phyloP scores from a whole-genome alignment of 306 rosid genomes.

The Oxytropis ochrocephala region DNA sequence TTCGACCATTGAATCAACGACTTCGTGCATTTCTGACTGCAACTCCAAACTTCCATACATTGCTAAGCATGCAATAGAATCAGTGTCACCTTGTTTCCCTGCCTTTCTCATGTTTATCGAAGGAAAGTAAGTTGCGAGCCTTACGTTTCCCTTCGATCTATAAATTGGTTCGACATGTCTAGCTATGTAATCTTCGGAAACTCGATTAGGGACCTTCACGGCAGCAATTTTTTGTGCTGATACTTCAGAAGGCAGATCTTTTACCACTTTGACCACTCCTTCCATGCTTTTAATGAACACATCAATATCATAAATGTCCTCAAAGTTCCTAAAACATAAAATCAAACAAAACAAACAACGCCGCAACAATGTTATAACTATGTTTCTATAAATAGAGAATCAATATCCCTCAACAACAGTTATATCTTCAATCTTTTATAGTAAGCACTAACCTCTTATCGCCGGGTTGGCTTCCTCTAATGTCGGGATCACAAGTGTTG shows the following conservation, averaged over 20 bases:
- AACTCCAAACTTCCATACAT: constrained; percentile 88
- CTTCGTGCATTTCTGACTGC: constrained; percentile 68
- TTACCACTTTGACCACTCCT: constrained; percentile 71
- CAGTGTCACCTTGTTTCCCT: constrained; percentile 39
- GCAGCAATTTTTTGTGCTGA: constrained; percentile 68
- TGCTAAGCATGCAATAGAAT: constrained; percentile 82
- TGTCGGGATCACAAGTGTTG: constrained; percentile 87
- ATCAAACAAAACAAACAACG: too few relatives aligned
- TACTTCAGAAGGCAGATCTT: constrained; percentile 53
- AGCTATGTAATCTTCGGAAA: constrained; percentile 74
- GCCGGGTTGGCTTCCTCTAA: constrained; percentile 92
- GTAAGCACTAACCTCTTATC: constrained; percentile 69
- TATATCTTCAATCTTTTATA: neutral
- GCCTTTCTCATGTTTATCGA: constrained; percentile 83
- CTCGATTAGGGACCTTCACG: constrained; percentile 88
- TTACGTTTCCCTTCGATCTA: constrained; percentile 59
- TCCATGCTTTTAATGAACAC: constrained; percentile 69
- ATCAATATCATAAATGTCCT: constrained; percentile 72
- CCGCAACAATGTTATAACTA: too few relatives aligned
- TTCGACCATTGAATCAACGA: constrained; percentile 78
- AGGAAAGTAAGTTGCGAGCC: constrained; percentile 91
- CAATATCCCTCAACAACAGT: too few relatives aligned
- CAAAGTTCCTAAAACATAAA: constrained; percentile 66
- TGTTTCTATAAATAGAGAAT: too few relatives aligned
- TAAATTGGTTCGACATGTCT: constrained; percentile 73